Evolutionary conservation across 1,284 basidiomycete genomes (phyloP).

Genomic region (Puccinia polysora): DNA sequence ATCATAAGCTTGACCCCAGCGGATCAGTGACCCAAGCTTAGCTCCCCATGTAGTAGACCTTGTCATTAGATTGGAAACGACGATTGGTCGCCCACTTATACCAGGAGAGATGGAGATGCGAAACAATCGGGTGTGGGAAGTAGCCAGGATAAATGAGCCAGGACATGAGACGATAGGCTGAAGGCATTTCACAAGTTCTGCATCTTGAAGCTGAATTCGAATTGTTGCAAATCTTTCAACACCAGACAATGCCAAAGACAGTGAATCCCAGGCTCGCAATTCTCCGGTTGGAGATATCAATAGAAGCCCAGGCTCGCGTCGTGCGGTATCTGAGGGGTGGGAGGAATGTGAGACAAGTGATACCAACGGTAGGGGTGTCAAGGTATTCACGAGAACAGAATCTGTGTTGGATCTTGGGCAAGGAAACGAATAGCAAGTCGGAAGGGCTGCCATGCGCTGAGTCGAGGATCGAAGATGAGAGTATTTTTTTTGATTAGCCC

Average conservation of each 20-base stretch:
- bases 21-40: constrained; percentile 33
- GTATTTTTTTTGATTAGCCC: background rate
- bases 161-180: constrained; percentile 38
- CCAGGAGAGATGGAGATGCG: constrained; percentile 32
- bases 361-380: constrained; percentile 11
- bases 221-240: constrained; percentile 36
- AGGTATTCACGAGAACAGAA: constrained; percentile 10
- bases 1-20: constrained; percentile 36
- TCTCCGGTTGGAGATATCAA: constrained; percentile 38
- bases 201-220: constrained; percentile 40
- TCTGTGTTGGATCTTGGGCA: constrained; percentile 33
- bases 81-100: constrained; percentile 26
- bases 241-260: constrained; percentile 39
- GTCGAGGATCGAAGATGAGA: background rate
- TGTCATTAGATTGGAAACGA: constrained; percentile 33
- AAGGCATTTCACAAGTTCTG: constrained; percentile 34
- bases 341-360: constrained; percentile 17
- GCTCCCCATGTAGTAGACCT: constrained; percentile 38
- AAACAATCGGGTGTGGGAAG: constrained; percentile 38
- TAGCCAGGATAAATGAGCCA: constrained; percentile 40
- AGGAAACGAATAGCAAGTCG: constrained; percentile 38
- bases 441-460: constrained; percentile 38
- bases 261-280: constrained; percentile 41
- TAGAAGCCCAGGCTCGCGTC: constrained; percentile 42
- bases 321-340: constrained; percentile 10